Percentiles rank a stretch among this genome's conserved stretches.
These are phyloP conservation scores for Quercus glauca DNA, from an alignment of 306 rosid genomes.

Conservation along the genomic window DNA sequence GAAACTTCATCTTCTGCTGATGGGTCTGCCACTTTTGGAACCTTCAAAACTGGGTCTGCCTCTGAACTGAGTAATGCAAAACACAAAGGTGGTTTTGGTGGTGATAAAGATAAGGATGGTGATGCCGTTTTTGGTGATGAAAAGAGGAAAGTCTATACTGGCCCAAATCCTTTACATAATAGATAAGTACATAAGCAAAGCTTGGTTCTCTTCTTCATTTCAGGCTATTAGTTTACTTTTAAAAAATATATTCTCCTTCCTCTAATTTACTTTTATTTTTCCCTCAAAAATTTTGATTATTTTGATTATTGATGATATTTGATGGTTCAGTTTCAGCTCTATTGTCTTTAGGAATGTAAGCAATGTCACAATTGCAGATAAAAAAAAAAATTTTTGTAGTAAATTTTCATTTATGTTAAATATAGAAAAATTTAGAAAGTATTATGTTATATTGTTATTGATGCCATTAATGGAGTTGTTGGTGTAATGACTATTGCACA, in stretches of 20 bases:
- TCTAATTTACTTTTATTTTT: not conserved
- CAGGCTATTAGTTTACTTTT: not conserved
- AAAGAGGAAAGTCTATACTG: constrained; percentile 65
- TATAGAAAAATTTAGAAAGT: not conserved
- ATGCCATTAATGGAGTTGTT: constrained; percentile 12
- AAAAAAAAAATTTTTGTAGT: not conserved
- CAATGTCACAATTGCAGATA: constrained; percentile 9
- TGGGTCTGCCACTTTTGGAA: constrained; percentile 35
- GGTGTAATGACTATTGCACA: constrained; percentile 1
- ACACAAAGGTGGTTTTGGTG: constrained; percentile 15
- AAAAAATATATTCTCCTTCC: too few species aligned
- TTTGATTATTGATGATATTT: not conserved
- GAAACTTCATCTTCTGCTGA: constrained; percentile 23
- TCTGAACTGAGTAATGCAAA: constrained; percentile 24
- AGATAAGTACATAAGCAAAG: constrained; percentile 37
- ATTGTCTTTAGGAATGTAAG: constrained; percentile 11
- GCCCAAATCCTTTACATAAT: constrained; percentile 78
- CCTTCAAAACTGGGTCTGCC: constrained; percentile 29
- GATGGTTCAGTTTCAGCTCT: constrained; percentile 3
- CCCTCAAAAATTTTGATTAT: not conserved
- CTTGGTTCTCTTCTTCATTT: constrained; percentile 3
- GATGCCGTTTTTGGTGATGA: constrained; percentile 43
- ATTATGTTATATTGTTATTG: not conserved
- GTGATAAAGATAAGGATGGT: constrained; percentile 19
- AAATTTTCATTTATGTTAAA: not conserved